phyloP scores from a whole-genome alignment of 371 early-diverging fungal genomes.

The Batrachochytrium dendrobatidis region DNA sequence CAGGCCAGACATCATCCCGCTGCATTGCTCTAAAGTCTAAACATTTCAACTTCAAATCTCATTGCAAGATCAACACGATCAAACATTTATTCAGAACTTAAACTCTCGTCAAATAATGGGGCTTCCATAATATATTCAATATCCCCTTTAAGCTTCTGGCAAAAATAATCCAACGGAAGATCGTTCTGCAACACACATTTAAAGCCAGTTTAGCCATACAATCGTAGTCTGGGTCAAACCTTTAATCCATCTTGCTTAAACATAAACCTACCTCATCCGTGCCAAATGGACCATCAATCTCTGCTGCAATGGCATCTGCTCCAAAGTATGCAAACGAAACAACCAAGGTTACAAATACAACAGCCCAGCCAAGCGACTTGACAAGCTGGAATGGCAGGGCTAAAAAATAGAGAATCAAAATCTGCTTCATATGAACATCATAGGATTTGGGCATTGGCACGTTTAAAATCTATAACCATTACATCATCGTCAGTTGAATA shows the following conservation, averaged over 20 bases:
- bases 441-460: constrained; percentile 17
- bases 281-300: constrained; percentile 30
- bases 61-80: too few species aligned
- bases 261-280: constrained; percentile 16
- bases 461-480: neutral
- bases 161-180: constrained; percentile 32
- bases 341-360: constrained; percentile 17
- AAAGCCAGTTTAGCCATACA: neutral
- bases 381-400: constrained; percentile 28
- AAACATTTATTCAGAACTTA: too few species aligned
- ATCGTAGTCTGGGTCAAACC: neutral
- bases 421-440: constrained; percentile 29
- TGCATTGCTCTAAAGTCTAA: too few species aligned
- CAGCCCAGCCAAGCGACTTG: constrained; percentile 19
- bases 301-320: constrained; percentile 27
- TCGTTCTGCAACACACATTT: constrained; percentile 13
- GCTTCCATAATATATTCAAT: constrained; percentile 26
- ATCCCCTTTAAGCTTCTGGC: constrained; percentile 19
- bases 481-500: neutral
- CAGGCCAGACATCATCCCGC: too few species aligned
- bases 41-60: too few species aligned
- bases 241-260: neutral
- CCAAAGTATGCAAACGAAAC: constrained; percentile 27
- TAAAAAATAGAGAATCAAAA: constrained; percentile 25
- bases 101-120: neutral